phyloP scores from a whole-genome alignment of 306 rosid species.

The Prunus salicina region DNA sequence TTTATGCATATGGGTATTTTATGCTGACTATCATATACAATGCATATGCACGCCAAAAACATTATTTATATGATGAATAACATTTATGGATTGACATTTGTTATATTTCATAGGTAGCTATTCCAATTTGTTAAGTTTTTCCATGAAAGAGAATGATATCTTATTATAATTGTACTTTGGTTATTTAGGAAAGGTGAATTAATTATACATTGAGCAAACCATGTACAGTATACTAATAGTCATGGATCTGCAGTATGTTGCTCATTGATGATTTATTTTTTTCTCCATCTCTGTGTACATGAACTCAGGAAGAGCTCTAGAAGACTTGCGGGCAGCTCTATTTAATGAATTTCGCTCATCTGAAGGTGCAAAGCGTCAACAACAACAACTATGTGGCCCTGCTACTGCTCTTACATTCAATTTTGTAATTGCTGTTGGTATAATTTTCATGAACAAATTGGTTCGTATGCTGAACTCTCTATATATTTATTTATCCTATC shows the following conservation, averaged over 20 bases:
- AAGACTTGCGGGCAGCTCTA: constrained; percentile 58
- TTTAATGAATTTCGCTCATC: constrained; percentile 58
- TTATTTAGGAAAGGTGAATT: background rate
- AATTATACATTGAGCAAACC: background rate
- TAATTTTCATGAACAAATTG: constrained; percentile 84
- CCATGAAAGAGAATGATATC: background rate
- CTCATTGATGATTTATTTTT: background rate
- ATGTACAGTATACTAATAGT: background rate
- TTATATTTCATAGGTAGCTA: background rate
- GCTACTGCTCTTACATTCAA: constrained; percentile 73
- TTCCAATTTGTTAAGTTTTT: background rate
- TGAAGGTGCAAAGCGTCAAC: constrained; percentile 70
- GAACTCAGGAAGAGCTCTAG: constrained; percentile 62
- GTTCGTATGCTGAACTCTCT: constrained; percentile 41
- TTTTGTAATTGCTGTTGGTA: constrained; percentile 74
- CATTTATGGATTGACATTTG: background rate
- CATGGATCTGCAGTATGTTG: background rate
- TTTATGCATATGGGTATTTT: background rate
- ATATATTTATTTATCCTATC: constrained; percentile 6
- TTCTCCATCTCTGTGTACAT: constrained; percentile 2
- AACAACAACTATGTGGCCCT: constrained; percentile 67
- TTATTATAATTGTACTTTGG: background rate
- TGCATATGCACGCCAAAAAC: background rate
- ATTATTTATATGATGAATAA: background rate
- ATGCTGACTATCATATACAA: background rate